Evolutionary conservation across 352 stramenopile genomes (phyloP), one percentile per base, ranked within the genome.

Genomic region (Pythium periplocum): DNA sequence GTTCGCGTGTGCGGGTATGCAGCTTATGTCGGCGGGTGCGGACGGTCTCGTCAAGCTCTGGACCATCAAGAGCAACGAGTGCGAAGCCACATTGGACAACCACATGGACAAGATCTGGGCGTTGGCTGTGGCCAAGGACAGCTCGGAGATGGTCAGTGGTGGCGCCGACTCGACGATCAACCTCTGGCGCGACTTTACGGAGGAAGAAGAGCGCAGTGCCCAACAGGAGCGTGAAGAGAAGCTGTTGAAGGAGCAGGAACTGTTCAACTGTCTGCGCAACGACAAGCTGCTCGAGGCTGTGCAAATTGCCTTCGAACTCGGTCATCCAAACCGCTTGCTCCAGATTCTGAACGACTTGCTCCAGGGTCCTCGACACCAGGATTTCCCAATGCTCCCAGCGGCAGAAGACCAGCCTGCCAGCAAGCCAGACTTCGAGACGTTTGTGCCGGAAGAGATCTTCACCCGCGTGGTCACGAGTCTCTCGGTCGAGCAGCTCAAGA

Each of bases 31-130:
- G 33, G 87, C 87, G 2, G 96, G 93, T 52, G 96, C 96, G 30
- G 96, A 99, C 65, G 97, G 97, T 0, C 81, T 99, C 34, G 67
- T 99, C 2, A 98, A 98, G 73, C 71, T 99, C 26, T 99, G 97
- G 96, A 99, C 94, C 6, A 98, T 99, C 66, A 87, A 96, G 51
- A 98, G 86, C 48, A 98, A 98, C 70, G 96, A 99, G 70, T 99
- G 96, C 64, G 93, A 98, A 59, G 85, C 83, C 12, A 99, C 96
- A 6, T 70, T 99, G 46, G 96, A 99, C 71, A 88, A 93, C 5
- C 96, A 99, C 75, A 83, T 88, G 57, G 95, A 99, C 75, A 98
- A 98, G 69, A 89, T 99, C 55, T 99, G 97, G 97, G 93, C 96
- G 2, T 66, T 99, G 8, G 93, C 86, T 12, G 77, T 89, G 26